Base-by-base conservation (phyloP, 2,329 filamentous ascomycete species). In the Volutella citrinella region DNA sequence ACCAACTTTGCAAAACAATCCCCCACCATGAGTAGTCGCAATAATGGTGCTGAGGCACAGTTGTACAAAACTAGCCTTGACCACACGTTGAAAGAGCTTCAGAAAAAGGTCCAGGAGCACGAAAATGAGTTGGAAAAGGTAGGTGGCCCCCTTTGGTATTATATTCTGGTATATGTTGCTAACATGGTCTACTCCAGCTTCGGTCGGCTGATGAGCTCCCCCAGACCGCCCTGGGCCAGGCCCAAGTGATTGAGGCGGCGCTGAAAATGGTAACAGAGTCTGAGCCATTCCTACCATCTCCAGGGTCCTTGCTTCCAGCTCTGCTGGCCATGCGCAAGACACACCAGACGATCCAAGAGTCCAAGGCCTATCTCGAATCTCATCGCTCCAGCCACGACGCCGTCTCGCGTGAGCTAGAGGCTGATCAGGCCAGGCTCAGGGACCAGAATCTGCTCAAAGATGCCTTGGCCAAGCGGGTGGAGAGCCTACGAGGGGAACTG, bases 291-390 rank as follows among this genome's bases (percentile, higher is more conserved):
- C 64, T 91, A 15, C 86, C 87, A 4, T 68, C 72, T 16, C 65
- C 77, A 9, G 76, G 74, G 30, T 91, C 87, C 14, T 69, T 82
- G 6, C 61, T 93, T 7, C 84, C 86, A 5, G 78, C 81, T 7
- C 67, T 94, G 5, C 57, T 93, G 24, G 85, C 87, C 6, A 62
- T 88, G 34, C 79, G 83, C 32, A 79, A 76, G 49, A 80, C 82
- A 4, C 73, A 82, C 38, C 69, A 74, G 36, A 80, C 79, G 12
- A 74, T 85, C 30, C 60, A 70, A 39, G 80, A 87, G 46, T 83
- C 80, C 13, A 79, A 76, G 45, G 63, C 66, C 14, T 80, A 80
- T 33, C 69, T 87, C 10, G 54, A 58, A 5, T 57, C 64, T 5
- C 71, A 74, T 21, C 58, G 58, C 11, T 38, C 59, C 6, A 59